Base-by-base conservation (phyloP, 768 basidiomycete genomes). In the Cystobasidium ongulense region DNA sequence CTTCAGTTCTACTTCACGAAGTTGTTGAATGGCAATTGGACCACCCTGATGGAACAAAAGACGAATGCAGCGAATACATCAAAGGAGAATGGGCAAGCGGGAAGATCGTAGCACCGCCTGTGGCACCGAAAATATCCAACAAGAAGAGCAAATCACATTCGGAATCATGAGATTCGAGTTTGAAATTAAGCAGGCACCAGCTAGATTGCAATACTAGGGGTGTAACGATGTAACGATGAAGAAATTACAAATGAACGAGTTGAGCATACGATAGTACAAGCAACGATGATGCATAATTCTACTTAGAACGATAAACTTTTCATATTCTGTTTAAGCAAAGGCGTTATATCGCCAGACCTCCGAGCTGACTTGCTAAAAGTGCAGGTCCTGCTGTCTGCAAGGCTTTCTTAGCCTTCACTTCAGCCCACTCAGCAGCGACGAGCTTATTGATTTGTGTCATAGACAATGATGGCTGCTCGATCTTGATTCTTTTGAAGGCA, bases 1-100 rank as follows among this genome's bases (percentile, higher is more conserved):
- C 88, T 4, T 85, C 86, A 36, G 81, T 84, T 33, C 84, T 88
- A 5, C 83, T 91, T 23, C 82, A 84, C n/a, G 85, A 84, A 59
- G 84, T 97, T 29, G 78, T 91, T 23, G 86, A 88, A 74, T 98
- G 93, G 94, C 92, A 93, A 77, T 84, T 98, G 7, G 88, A 86
- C 39, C 82, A 92, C 79, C 91, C 93, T 0, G 78, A 83, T 1
- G 85, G 84, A 0, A 85, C 86, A 2, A 86, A 87, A 78, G 88
- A 87, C 4, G 86, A 87, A 2, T 93, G 92, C 79, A 79, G 83
- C 33, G 80, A 80, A 15, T 96, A 91, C 91, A 82, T 97, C 52
- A 81, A 82, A 72, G 80, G 81, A n/a, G 86, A 88, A 77, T 83
- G 83, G 46, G 66, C 54, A 74, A 36, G 36, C 23, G 76, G 76